Percentiles rank a stretch among this genome's conserved stretches.
These are phyloP conservation scores for Pharus latifolius DNA, from an alignment of 176 grass and related monocot genomes.

Conservation along the genomic window DNA sequence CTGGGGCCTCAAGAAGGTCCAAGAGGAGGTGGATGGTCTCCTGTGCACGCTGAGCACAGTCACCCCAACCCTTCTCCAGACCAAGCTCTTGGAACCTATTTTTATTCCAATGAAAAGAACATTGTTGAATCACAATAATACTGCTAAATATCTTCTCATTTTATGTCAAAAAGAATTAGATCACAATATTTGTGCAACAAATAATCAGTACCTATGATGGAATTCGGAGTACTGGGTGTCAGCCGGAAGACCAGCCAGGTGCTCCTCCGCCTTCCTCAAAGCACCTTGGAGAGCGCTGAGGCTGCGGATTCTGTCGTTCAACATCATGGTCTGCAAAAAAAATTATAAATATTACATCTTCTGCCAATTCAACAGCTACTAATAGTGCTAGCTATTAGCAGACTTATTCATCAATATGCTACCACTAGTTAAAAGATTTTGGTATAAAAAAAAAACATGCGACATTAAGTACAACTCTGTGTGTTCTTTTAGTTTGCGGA, in stretches of 20 bases:
- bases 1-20: constrained; percentile 95
- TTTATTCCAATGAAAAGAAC: not conserved
- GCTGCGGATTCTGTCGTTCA: constrained; percentile 95
- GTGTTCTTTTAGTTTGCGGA: too few species aligned
- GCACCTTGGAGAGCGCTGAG: constrained; percentile 73
- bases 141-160: not conserved
- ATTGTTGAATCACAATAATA: not conserved
- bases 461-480: too few species aligned
- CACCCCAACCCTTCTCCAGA: constrained; percentile 97
- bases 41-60: constrained; percentile 59
- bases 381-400: not conserved
- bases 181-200: not conserved
- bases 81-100: constrained; percentile 95
- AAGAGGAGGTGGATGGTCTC: constrained; percentile 92
- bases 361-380: not conserved
- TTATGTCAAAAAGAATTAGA: not conserved
- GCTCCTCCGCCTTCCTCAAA: constrained; percentile 89
- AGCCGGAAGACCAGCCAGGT: constrained; percentile 51
- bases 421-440: too few species aligned
- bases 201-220: constrained; percentile 56
- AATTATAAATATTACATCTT: not conserved
- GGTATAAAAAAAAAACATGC: too few species aligned
- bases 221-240: constrained; percentile 85
- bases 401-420: too few species aligned
- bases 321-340: constrained; percentile 78